Conservation (phyloP, 2,329 filamentous ascomycete genomes). For the Arthrobotrys conoides region DNA sequence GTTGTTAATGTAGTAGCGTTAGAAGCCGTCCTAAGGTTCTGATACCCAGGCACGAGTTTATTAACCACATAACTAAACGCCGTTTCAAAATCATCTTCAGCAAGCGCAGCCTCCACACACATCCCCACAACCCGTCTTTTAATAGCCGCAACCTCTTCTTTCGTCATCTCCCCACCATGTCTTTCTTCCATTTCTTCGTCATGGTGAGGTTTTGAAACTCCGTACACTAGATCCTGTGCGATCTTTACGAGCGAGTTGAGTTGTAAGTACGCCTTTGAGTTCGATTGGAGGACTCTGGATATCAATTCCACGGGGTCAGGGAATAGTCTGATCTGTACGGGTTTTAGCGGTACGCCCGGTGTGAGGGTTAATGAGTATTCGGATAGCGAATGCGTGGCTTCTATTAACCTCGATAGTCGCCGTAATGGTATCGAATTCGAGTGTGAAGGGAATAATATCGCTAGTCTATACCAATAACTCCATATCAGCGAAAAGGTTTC, state of each 20-base stretch:
- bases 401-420: constrained; percentile 76
- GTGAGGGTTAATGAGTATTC: constrained; percentile 83
- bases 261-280: constrained; percentile 79
- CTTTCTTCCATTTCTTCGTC: constrained; percentile 63
- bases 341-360: constrained; percentile 83
- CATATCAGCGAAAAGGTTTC: background rate
- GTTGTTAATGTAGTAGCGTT: background rate
- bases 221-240: constrained; percentile 76
- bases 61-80: constrained; percentile 87
- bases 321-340: constrained; percentile 82
- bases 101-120: constrained; percentile 82
- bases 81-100: constrained; percentile 85
- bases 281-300: constrained; percentile 81
- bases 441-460: constrained; percentile 62
- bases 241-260: constrained; percentile 81
- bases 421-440: constrained; percentile 70
- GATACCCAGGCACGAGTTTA: constrained; percentile 71
- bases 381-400: constrained; percentile 80
- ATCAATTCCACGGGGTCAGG: constrained; percentile 81
- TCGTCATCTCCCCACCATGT: constrained; percentile 61
- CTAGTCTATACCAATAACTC: constrained; percentile 60
- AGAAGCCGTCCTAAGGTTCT: constrained; percentile 33
- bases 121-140: constrained; percentile 81
- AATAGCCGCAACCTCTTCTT: constrained; percentile 67
- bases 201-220: constrained; percentile 69